Evolutionary conservation across 768 basidiomycete species (phyloP).

Genomic region (Boletus rubescentipes): DNA sequence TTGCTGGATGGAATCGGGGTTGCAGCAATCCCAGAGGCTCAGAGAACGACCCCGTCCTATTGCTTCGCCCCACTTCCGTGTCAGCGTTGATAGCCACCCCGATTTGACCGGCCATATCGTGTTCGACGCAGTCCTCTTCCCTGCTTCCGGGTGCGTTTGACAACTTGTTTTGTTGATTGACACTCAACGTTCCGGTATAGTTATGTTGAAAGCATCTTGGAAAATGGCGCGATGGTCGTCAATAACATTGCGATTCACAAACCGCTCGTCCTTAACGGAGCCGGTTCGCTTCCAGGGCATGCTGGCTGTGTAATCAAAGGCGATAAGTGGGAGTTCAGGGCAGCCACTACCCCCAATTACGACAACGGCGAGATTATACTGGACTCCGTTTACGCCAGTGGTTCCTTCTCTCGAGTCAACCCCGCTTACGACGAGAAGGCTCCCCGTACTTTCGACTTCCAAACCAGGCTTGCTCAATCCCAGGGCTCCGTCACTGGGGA

Average conservation of each 20-base stretch:
- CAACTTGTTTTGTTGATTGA: background rate
- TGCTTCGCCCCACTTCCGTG: slow-evolving; percentile 34
- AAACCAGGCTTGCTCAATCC: slow-evolving; percentile 20
- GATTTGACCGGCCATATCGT: slow-evolving; percentile 45
- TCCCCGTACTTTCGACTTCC: slow-evolving; percentile 25
- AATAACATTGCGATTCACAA: slow-evolving; percentile 30
- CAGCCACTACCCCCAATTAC: slow-evolving; percentile 24
- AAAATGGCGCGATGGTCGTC: slow-evolving; percentile 34
- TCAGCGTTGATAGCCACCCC: slow-evolving; percentile 36
- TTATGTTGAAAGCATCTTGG: slow-evolving; percentile 31
- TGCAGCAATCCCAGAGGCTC: slow-evolving; percentile 26
- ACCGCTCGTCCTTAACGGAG: slow-evolving; percentile 25
- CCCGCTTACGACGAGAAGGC: slow-evolving; percentile 24
- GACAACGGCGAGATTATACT: slow-evolving; percentile 25
- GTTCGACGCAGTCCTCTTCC: slow-evolving; percentile 45
- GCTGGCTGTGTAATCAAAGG: slow-evolving; percentile 28
- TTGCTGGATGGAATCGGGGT: slow-evolving; percentile 28
- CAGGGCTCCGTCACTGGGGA: slow-evolving; percentile 16
- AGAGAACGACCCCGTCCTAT: slow-evolving; percentile 34
- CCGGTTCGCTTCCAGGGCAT: slow-evolving; percentile 19
- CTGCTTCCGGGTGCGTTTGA: slow-evolving; percentile 43
- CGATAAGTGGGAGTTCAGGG: slow-evolving; percentile 32
- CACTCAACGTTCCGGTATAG: slow-evolving; percentile 7
- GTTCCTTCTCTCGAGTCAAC: slow-evolving; percentile 27
- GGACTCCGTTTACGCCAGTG: slow-evolving; percentile 32